A percentile compares a stretch with the other conserved stretches of the same genome.
Evolutionary conservation across 1,284 basidiomycete species (phyloP).

Genomic region (Cryptococcus sp.): DNA sequence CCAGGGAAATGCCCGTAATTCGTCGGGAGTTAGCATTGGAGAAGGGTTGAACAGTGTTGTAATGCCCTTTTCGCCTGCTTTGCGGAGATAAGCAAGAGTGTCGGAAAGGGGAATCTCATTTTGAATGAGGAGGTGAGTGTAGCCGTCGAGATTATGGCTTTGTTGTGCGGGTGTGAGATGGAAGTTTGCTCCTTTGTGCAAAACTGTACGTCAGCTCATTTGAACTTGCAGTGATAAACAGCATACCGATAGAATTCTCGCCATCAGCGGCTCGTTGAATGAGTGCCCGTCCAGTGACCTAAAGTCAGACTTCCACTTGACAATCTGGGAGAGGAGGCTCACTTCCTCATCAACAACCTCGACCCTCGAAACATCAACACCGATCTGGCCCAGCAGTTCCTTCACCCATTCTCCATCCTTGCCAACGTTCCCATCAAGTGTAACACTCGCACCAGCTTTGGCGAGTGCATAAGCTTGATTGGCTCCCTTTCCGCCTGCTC

Average conservation of each 20-base stretch:
- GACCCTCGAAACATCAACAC: slow-evolving; percentile 39
- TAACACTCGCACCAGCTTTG: slow-evolving; percentile 42
- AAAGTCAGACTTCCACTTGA: not conserved
- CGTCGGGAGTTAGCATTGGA: slow-evolving; percentile 50
- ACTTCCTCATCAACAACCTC: slow-evolving; percentile 31
- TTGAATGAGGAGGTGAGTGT: slow-evolving; percentile 54
- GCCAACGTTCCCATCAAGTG: slow-evolving; percentile 45
- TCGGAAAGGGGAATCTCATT: slow-evolving; percentile 55
- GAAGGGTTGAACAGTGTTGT: slow-evolving; percentile 55
- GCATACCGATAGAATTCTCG: slow-evolving; percentile 51
- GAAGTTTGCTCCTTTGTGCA: slow-evolving; percentile 47
- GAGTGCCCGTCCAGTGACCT: slow-evolving; percentile 50
- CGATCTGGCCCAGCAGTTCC: slow-evolving; percentile 32
- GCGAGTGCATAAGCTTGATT: slow-evolving; percentile 51
- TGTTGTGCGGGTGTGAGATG: slow-evolving; percentile 14
- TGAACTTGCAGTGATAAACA: not conserved
- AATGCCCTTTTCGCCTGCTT: slow-evolving; percentile 27
- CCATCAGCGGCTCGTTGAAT: slow-evolving; percentile 50
- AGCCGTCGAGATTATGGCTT: slow-evolving; percentile 19
- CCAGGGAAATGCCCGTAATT: slow-evolving; percentile 52
- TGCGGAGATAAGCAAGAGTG: slow-evolving; percentile 48
- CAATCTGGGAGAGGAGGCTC: slow-evolving; percentile 6
- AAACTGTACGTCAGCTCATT: slow-evolving; percentile 25
- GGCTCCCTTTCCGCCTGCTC: slow-evolving; percentile 53
- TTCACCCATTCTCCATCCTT: slow-evolving; percentile 45